Conservation (phyloP, 345 rosid genomes). For the Aegle marmelos region DNA sequence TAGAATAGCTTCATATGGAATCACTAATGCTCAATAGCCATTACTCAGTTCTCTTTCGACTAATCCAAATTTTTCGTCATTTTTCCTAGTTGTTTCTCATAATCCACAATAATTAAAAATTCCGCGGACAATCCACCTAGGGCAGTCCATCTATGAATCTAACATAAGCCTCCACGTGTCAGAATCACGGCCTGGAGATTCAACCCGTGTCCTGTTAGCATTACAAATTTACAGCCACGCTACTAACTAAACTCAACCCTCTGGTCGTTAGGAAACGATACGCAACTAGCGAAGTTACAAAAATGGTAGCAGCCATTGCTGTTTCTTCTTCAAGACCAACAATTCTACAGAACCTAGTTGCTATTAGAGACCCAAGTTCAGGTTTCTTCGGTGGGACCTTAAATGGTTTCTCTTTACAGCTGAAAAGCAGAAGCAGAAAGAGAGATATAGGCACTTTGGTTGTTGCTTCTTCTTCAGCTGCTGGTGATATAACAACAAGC, state of each 20-base stretch:
- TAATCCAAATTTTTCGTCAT: background rate
- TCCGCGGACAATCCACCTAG: conserved; percentile 24
- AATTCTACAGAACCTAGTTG: conserved; percentile 39
- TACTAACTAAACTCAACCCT: background rate
- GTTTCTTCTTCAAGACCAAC: conserved; percentile 52
- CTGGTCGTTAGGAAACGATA: background rate
- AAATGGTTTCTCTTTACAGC: conserved; percentile 33
- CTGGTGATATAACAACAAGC: conserved; percentile 32
- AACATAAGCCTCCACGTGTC: conserved; percentile 47
- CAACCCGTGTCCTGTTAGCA: conserved; percentile 1
- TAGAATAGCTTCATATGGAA: background rate
- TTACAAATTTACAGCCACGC: background rate
- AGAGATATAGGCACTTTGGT: conserved; percentile 34
- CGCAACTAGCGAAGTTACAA: background rate
- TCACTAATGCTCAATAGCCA: background rate
- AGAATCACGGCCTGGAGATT: conserved; percentile 32
- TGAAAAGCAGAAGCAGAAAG: conserved; percentile 36
- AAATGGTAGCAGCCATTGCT: conserved; percentile 51
- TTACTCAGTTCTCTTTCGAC: background rate
- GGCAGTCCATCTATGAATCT: conserved; percentile 15
- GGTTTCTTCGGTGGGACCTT: conserved; percentile 46
- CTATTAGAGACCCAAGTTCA: conserved; percentile 34
- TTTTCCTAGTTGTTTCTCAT: background rate
- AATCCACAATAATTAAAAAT: conserved; percentile 23
- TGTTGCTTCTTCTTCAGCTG: conserved; percentile 36